A percentile compares a stretch with the other conserved stretches of the same genome.
Conservation (phyloP, 1,139 yeast species). For the Sugiyamaella japonica region DNA sequence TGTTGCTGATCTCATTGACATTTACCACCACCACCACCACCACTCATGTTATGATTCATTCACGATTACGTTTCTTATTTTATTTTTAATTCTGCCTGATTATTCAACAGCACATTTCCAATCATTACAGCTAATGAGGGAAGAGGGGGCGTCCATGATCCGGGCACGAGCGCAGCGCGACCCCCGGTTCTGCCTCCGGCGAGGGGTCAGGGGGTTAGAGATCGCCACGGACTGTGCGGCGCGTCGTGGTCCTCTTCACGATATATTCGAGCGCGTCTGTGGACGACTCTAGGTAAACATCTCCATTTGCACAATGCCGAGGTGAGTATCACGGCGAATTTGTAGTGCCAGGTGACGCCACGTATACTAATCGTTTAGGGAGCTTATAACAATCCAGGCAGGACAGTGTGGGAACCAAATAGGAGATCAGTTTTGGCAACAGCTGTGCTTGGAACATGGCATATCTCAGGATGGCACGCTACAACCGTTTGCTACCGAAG, state of each 20-base stretch:
- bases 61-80: neutral
- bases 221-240: neutral
- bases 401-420: conserved; percentile 98
- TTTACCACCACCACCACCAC: neutral
- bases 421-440: conserved; percentile 92
- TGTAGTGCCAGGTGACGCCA: too few relatives aligned
- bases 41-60: neutral
- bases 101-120: too few relatives aligned
- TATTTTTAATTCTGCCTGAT: neutral
- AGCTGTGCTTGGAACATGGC: conserved; percentile 85
- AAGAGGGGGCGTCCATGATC: too few relatives aligned
- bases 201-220: too few relatives aligned
- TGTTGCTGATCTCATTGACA: conserved; percentile 3
- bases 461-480: conserved; percentile 70
- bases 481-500: conserved; percentile 36
- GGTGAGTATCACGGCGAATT: neutral
- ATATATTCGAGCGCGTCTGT: neutral
- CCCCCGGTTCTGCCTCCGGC: too few relatives aligned
- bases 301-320: conserved; percentile 7
- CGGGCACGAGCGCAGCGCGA: too few relatives aligned
- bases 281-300: too few relatives aligned
- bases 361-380: conserved; percentile 35
- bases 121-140: too few relatives aligned
- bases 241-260: neutral
- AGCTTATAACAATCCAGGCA: conserved; percentile 63